phyloP scores from a whole-genome alignment of 1,139 yeast species.

The Candida sp. region DNA sequence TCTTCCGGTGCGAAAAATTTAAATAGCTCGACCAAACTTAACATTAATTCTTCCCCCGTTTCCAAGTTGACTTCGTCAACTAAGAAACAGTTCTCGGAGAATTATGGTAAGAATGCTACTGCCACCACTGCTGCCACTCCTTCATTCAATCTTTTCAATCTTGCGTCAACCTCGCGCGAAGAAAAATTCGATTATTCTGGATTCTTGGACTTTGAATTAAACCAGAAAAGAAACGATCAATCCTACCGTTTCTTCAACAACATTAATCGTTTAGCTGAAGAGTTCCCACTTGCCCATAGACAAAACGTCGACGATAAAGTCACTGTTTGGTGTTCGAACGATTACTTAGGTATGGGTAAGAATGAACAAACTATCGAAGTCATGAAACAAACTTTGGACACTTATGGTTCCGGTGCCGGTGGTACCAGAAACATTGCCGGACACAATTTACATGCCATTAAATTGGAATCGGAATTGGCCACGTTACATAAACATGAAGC shows the following conservation, averaged over 20 bases:
- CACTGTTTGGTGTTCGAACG: constrained; percentile 98
- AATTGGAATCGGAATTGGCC: constrained; percentile 82
- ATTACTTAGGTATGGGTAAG: constrained; percentile 92
- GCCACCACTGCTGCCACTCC: constrained; percentile 23
- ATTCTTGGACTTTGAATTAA: constrained; percentile 58
- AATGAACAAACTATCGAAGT: constrained; percentile 67
- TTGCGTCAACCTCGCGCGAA: constrained; percentile 33
- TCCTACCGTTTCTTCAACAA: constrained; percentile 96
- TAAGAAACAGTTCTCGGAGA: neutral
- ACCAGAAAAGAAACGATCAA: constrained; percentile 77
- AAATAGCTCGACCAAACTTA: neutral
- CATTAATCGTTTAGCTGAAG: constrained; percentile 91
- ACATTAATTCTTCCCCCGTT: neutral
- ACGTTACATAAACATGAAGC: constrained; percentile 93
- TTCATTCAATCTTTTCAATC: constrained; percentile 14
- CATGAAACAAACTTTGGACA: constrained; percentile 79
- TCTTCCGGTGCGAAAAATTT: neutral
- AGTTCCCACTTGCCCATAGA: constrained; percentile 91
- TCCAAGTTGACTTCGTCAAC: neutral
- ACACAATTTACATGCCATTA: constrained; percentile 85
- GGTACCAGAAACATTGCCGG: constrained; percentile 99
- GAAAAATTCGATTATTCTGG: constrained; percentile 62
- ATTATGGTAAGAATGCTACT: neutral
- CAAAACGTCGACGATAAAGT: constrained; percentile 74
- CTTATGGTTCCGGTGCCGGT: constrained; percentile 98